Percentiles rank a stretch among this genome's conserved stretches.
phyloP scores from a whole-genome alignment of 2,329 filamentous ascomycete species.

The Xylariaceae sp. region DNA sequence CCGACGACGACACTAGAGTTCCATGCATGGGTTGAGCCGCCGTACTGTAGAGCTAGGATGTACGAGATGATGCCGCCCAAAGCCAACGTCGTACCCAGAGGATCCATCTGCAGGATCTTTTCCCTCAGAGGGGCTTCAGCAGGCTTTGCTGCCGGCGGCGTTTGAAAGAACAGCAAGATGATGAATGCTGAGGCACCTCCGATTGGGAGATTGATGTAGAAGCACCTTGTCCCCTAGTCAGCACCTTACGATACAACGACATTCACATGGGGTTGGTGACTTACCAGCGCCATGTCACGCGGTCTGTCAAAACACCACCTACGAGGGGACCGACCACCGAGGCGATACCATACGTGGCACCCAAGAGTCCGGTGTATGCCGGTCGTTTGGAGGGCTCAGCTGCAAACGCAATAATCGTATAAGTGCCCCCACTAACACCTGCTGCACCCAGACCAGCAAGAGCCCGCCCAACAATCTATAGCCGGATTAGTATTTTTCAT shows the following conservation, averaged over 20 bases:
- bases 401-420: constrained; percentile 27
- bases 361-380: constrained; percentile 27
- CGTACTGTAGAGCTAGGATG: background rate
- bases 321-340: constrained; percentile 34
- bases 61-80: background rate
- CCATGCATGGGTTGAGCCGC: background rate
- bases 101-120: background rate
- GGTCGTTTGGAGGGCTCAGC: constrained; percentile 10
- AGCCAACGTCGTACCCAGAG: background rate
- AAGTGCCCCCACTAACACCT: constrained; percentile 33
- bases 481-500: too few species aligned
- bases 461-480: constrained; percentile 17
- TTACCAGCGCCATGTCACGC: constrained; percentile 33
- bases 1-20: background rate
- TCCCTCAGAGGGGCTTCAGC: background rate
- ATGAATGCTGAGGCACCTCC: constrained; percentile 16
- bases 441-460: constrained; percentile 32
- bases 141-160: background rate
- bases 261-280: too few species aligned
- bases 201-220: too few species aligned
- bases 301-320: constrained; percentile 34
- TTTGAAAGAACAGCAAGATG: background rate
- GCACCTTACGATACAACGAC: too few species aligned
- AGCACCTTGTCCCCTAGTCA: too few species aligned
- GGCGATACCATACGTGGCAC: constrained; percentile 23